Conservation (phyloP, 2,329 filamentous ascomycete genomes). For the Diaporthe longicolla region DNA sequence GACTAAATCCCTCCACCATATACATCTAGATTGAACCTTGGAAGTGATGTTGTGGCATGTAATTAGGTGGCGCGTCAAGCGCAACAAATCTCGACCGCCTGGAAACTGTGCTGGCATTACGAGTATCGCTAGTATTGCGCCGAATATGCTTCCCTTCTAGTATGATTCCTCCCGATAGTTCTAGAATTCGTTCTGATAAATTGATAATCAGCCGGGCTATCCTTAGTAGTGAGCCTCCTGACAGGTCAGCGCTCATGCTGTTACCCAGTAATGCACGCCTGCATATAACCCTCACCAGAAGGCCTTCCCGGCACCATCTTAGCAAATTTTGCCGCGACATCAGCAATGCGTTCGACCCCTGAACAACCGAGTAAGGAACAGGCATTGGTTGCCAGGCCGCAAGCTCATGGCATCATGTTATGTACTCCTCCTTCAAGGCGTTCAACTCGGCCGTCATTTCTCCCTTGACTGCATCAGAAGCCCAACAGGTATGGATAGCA, state of each 20-base stretch:
- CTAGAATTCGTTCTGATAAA: background rate
- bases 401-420: background rate
- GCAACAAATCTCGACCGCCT: too few relatives aligned
- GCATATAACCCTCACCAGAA: too few relatives aligned
- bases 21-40: too few relatives aligned
- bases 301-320: too few relatives aligned
- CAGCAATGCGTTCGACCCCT: conserved; percentile 33
- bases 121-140: too few relatives aligned
- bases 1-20: too few relatives aligned
- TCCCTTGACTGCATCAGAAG: conserved; percentile 54
- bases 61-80: too few relatives aligned
- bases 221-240: conserved; percentile 39
- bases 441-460: conserved; percentile 36
- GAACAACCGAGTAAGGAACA: background rate
- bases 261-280: too few relatives aligned
- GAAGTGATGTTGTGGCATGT: too few relatives aligned
- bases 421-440: background rate
- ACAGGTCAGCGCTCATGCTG: conserved; percentile 41
- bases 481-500: conserved; percentile 63
- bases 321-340: conserved; percentile 30
- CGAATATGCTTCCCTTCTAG: too few relatives aligned
- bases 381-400: background rate
- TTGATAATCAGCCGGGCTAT: conserved; percentile 41
- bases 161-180: too few relatives aligned
- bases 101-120: too few relatives aligned